Percentiles rank a stretch among this genome's conserved stretches.
These are phyloP conservation scores for Hypoxylon subgilvum DNA, from an alignment of 495 filamentous ascomycete species.

Conservation along the genomic window DNA sequence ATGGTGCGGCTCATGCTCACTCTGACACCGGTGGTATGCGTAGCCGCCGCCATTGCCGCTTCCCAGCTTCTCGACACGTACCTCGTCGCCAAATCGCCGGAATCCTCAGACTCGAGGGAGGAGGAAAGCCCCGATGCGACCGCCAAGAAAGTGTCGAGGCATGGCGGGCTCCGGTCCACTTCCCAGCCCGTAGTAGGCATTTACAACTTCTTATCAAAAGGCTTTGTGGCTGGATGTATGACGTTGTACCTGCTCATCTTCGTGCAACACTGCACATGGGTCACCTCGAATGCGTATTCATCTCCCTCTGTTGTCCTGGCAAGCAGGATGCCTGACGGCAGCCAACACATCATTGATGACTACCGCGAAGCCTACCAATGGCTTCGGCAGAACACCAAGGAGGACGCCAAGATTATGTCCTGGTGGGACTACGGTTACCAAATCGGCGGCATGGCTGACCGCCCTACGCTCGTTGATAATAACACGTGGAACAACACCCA, in stretches of 20 bases:
- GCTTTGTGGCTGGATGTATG: constrained; percentile 70
- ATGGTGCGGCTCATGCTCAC: constrained; percentile 99
- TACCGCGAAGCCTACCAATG: constrained; percentile 99
- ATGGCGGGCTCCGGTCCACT: constrained; percentile 68
- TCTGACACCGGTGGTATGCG: constrained; percentile 93
- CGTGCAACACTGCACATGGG: constrained; percentile 98
- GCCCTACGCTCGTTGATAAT: constrained; percentile 97
- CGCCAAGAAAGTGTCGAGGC: constrained; percentile 59
- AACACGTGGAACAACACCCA: constrained; percentile 99
- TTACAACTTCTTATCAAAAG: constrained; percentile 79
- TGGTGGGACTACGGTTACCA: constrained; percentile 99
- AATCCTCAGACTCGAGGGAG: constrained; percentile 54
- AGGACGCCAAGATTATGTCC: constrained; percentile 98
- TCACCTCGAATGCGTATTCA: constrained; percentile 97
- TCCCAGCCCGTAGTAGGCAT: constrained; percentile 80
- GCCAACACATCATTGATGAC: constrained; percentile 98
- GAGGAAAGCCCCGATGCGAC: constrained; percentile 54
- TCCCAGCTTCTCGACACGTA: constrained; percentile 92
- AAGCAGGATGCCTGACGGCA: constrained; percentile 89
- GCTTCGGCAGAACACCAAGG: constrained; percentile 94
- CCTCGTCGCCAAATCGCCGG: constrained; percentile 64
- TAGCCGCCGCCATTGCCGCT: constrained; percentile 86
- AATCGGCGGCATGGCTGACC: constrained; percentile 99
- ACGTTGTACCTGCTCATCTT: constrained; percentile 87
- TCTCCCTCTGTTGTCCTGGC: constrained; percentile 97